Conservation (phyloP, 2,329 filamentous ascomycete species). For the Pseudocercospora musae region DNA sequence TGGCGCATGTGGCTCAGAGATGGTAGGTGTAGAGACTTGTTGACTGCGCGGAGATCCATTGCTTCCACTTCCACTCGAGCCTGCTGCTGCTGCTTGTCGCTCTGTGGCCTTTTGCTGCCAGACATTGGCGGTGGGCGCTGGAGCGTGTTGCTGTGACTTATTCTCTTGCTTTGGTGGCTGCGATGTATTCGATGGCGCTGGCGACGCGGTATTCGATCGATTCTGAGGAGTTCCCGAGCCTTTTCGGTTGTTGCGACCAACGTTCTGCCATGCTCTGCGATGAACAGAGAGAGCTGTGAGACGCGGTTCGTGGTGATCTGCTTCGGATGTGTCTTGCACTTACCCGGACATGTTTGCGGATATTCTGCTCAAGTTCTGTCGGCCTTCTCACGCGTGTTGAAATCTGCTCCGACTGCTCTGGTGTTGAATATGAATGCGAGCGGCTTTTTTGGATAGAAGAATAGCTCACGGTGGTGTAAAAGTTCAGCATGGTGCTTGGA, state of each 20-base stretch:
- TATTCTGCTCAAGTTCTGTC: not conserved
- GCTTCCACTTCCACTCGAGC: not conserved
- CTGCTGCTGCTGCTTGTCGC: slow-evolving; percentile 5
- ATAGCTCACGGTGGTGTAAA: too few species aligned
- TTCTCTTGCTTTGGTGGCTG: slow-evolving; percentile 20
- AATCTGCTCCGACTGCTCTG: not conserved
- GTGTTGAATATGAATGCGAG: not conserved
- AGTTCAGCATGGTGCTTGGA: not conserved
- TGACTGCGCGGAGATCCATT: not conserved
- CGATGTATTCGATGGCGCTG: slow-evolving; percentile 18
- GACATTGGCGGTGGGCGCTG: not conserved
- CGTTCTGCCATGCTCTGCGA: not conserved
- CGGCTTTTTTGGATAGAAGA: not conserved
- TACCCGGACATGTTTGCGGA: not conserved
- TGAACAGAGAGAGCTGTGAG: not conserved
- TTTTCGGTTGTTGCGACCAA: slow-evolving; percentile 1
- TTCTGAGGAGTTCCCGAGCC: slow-evolving; percentile 31
- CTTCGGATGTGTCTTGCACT: not conserved
- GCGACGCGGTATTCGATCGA: slow-evolving; percentile 30
- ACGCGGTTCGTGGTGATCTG: not conserved
- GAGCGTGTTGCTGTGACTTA: not conserved
- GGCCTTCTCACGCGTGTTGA: not conserved
- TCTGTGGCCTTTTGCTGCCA: not conserved
- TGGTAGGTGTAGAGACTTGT: slow-evolving; percentile 16
- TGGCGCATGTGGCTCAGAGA: slow-evolving; percentile 27